These are phyloP conservation scores for Rhodotorula sp. DNA, from an alignment of 1,284 basidiomycete genomes.

Conservation along the genomic window DNA sequence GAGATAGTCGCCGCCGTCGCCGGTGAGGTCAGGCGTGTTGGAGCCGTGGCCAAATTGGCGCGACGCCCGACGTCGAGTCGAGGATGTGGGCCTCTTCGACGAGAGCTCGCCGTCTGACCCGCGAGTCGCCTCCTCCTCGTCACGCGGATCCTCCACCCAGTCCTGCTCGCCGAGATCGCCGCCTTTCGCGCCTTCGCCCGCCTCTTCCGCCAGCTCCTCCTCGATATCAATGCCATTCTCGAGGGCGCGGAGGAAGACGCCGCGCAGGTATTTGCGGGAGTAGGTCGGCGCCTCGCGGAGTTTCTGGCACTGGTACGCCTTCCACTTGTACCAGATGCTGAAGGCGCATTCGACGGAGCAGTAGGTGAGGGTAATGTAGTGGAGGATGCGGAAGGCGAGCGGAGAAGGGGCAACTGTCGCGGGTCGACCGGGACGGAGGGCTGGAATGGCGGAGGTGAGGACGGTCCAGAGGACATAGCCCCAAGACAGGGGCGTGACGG, in stretches of 20 bases:
- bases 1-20: conserved; percentile 11
- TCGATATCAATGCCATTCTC: conserved; percentile 48
- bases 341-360: conserved; percentile 62
- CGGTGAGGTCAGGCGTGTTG: conserved; percentile 18
- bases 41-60: conserved; percentile 16
- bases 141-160: background rate
- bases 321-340: conserved; percentile 64
- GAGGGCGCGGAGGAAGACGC: conserved; percentile 61
- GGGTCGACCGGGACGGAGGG: conserved; percentile 6
- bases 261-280: conserved; percentile 54
- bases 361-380: conserved; percentile 32
- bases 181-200: background rate
- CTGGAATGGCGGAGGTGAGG: conserved; percentile 14
- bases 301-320: conserved; percentile 57
- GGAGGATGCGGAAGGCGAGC: conserved; percentile 16
- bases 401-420: conserved; percentile 4
- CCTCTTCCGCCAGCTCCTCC: background rate
- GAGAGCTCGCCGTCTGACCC: conserved; percentile 7
- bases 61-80: too few relatives aligned
- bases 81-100: too few relatives aligned
- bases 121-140: conserved; percentile 13
- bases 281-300: conserved; percentile 22
- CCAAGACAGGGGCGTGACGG: conserved; percentile 68
- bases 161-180: background rate
- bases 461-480: conserved; percentile 58